These are phyloP conservation scores for Colletotrichum sp. DNA, from an alignment of 2,329 filamentous ascomycete species.

Conservation along the genomic window DNA sequence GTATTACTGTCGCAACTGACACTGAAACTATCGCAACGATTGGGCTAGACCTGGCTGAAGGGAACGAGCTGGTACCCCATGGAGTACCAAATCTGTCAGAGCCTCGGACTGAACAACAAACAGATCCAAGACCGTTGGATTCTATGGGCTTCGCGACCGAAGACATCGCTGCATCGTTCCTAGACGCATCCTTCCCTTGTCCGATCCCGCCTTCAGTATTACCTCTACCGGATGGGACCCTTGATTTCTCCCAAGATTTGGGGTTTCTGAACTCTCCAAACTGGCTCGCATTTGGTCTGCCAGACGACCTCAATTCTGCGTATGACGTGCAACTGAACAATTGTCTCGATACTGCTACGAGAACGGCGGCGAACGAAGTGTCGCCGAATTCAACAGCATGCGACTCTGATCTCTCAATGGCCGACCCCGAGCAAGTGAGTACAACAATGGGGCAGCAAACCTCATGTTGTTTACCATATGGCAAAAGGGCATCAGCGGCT, in stretches of 20 bases:
- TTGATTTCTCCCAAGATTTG: neutral
- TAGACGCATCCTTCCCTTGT: neutral
- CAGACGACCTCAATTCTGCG: no score
- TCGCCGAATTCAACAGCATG: neutral
- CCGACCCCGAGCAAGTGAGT: neutral
- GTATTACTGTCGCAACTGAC: neutral
- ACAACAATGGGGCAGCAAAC: neutral
- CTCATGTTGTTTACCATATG: neutral
- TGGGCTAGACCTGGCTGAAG: neutral
- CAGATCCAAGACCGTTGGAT: neutral
- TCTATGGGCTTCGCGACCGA: neutral
- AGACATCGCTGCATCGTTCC: neutral
- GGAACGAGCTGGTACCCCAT: neutral
- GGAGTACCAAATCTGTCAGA: neutral
- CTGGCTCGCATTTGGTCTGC: neutral
- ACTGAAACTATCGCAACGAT: neutral
- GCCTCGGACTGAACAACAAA: neutral
- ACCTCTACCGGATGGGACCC: neutral
- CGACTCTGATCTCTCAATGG: neutral
- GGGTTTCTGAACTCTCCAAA: neutral
- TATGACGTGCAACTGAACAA: neutral
- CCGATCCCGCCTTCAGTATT: neutral
- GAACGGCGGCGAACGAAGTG: neutral
- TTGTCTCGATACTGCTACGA: neutral
- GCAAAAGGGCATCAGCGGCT: neutral